phyloP scores from a whole-genome alignment of 129 eudicot genomes.

The Gnaphalium uliginosum region DNA sequence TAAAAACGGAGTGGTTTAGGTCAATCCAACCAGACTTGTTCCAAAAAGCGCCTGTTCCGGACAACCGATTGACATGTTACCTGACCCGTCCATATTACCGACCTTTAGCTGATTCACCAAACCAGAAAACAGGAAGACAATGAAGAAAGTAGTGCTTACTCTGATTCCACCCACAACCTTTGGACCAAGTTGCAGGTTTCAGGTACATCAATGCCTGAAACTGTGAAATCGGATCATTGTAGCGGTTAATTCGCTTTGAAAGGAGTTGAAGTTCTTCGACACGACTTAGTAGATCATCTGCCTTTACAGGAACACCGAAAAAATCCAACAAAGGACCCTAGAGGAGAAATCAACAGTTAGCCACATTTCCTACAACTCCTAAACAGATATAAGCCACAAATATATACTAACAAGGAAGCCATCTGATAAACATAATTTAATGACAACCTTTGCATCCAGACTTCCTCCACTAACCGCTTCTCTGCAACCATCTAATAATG shows the following conservation, averaged over 20 bases:
- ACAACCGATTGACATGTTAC: neutral
- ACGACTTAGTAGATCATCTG: constrained; percentile 79
- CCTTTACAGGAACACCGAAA: constrained; percentile 93
- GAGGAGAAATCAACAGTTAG: constrained; percentile 17
- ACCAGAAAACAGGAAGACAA: neutral
- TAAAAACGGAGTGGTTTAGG: neutral
- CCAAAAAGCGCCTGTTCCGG: neutral
- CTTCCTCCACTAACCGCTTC: constrained; percentile 73
- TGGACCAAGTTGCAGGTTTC: constrained; percentile 99
- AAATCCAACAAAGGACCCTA: constrained; percentile 94
- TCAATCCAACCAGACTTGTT: neutral
- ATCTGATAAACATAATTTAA: neutral
- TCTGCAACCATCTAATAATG: constrained; percentile 84
- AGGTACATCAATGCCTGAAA: constrained; percentile 86
- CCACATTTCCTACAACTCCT: constrained; percentile 19
- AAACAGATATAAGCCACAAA: constrained; percentile 23
- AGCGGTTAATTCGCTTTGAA: constrained; percentile 82
- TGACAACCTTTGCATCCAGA: constrained; percentile 68
- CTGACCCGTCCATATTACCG: neutral
- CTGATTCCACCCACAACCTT: constrained; percentile 99
- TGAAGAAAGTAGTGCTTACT: constrained; percentile 59
- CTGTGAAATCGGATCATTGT: constrained; percentile 77
- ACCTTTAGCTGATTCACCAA: constrained; percentile 9
- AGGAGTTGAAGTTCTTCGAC: constrained; percentile 92
- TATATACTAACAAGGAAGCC: neutral